These are phyloP conservation scores for Penicillium sp. DNA, from an alignment of 2,329 filamentous ascomycete species.

Conservation along the genomic window DNA sequence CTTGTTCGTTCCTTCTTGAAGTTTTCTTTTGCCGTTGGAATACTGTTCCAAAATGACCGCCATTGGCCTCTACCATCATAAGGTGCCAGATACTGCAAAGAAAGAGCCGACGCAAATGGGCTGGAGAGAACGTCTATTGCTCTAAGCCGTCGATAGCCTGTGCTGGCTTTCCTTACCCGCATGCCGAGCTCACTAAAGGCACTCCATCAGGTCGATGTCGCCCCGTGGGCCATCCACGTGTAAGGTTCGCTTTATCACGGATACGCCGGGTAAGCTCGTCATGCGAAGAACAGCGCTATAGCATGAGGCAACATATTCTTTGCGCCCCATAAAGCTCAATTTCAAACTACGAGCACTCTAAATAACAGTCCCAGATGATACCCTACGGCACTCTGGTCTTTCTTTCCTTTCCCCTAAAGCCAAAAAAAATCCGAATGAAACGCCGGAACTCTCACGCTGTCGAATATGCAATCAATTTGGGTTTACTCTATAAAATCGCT, in stretches of 20 bases:
- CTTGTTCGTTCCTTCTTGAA: slow-evolving; percentile 28
- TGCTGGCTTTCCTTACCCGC: neutral
- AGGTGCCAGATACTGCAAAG: neutral
- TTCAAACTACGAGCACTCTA: neutral
- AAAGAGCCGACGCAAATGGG: neutral
- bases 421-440: slow-evolving; percentile 17
- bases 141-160: neutral
- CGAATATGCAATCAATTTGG: slow-evolving; percentile 15
- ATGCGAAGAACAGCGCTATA: neutral
- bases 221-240: neutral
- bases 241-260: neutral
- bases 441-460: slow-evolving; percentile 27
- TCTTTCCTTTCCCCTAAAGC: slow-evolving; percentile 4
- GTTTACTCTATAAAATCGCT: slow-evolving; percentile 10
- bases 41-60: neutral
- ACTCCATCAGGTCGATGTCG: neutral
- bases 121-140: neutral
- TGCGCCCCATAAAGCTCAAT: neutral
- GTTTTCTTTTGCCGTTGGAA: neutral
- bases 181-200: neutral
- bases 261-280: neutral
- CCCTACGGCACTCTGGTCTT: neutral
- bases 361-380: slow-evolving; percentile 3
- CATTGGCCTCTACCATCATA: neutral
- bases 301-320: neutral